phyloP scores from a whole-genome alignment of 2,329 filamentous ascomycete genomes.

The Talaromyces pinophilus region DNA sequence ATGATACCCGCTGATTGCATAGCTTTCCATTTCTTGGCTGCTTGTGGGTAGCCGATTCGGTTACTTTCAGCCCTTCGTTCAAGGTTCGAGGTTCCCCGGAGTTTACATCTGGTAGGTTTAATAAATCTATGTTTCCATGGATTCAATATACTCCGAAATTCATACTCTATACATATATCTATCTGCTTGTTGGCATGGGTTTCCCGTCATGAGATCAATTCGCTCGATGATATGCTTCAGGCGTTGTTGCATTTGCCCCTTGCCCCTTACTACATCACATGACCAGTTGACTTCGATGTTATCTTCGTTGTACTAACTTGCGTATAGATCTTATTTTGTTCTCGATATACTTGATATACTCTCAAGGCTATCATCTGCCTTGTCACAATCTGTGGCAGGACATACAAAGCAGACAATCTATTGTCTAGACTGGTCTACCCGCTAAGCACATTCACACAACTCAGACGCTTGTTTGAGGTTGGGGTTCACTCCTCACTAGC shows the following conservation, averaged over 20 bases:
- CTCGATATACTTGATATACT: background rate
- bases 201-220: background rate
- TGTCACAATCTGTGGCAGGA: background rate
- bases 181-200: too few species aligned
- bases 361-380: background rate
- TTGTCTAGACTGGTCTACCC: background rate
- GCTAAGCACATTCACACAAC: background rate
- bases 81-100: background rate
- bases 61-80: conserved; percentile 6
- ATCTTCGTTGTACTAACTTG: background rate
- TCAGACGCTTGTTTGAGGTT: background rate
- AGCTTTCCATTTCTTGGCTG: background rate
- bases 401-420: background rate
- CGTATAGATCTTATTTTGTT: background rate
- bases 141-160: background rate
- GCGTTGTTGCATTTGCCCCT: background rate
- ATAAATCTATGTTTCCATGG: background rate
- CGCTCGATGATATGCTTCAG: background rate
- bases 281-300: background rate
- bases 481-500: background rate
- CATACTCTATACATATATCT: background rate
- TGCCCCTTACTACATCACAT: conserved; percentile 18
- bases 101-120: background rate
- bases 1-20: background rate
- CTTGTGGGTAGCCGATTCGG: background rate